Evolutionary conservation across 140 eudicot species (phyloP), one percentile per base, ranked within the genome.

Genomic region (Erigeron philadelphicus): DNA sequence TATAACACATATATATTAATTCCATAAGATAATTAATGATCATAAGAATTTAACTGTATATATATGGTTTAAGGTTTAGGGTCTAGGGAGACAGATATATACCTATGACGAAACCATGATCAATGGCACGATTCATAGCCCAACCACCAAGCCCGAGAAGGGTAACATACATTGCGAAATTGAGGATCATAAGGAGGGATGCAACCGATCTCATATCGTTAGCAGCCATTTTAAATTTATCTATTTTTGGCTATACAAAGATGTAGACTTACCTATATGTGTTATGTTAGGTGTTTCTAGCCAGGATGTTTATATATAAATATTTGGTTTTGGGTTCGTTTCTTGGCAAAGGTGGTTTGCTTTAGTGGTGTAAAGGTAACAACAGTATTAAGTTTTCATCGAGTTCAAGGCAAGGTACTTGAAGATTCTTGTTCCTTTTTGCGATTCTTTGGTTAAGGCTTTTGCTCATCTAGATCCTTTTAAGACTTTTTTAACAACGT

Each of bases 51-150:
- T 13, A 31, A 42, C n/a, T n/a, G n/a, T n/a, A n/a, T n/a, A n/a
- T n/a, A n/a, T n/a, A n/a, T 5, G 54, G 46, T 55, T 71, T 72
- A 46, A 7, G 17, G n/a, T 41, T 68, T 52, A 66, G 61, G 66
- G 11, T 66, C 9, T 54, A 54, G 40, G 41, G 21, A 31, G 25
- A 58, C 0, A 49, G 3, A 16, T n/a, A 61, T 9, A 12, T 76
- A 91, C 97, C 97, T 11, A 91, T 86, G 75, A 88, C 46, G 86
- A 91, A 91, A 43, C 96, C 96, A 48, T 65, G 82, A 61, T 88
- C 86, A 11, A 91, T 88, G 56, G 96, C 97, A 45, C 67, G 61
- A 61, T 88, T 85, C 82, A 88, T 81, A 0, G 96, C 95, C 97
- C 96, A 91, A 31, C 87, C 87, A 59, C 95, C 86, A 65, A 91